These are phyloP conservation scores for Gossypium davidsonii DNA, from an alignment of 441 rosid genomes.

Conservation along the genomic window DNA sequence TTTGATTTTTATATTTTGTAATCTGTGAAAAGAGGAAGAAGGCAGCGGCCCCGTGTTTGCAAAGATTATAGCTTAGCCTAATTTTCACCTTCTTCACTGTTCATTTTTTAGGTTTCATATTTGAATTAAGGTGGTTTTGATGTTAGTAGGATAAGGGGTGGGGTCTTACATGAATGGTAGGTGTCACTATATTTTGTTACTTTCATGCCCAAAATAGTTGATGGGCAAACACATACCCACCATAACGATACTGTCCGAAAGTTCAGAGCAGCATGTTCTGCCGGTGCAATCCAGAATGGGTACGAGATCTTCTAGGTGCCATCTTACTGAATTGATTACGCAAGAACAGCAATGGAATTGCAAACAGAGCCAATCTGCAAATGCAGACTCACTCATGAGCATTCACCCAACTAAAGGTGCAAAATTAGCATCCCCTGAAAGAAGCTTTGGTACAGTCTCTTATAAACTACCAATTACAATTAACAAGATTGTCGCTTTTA, in stretches of 20 bases:
- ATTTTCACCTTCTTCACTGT: background rate
- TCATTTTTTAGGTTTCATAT: background rate
- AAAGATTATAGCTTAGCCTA: background rate
- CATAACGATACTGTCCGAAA: background rate
- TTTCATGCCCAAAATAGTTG: no score
- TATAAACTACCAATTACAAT: no score
- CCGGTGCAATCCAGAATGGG: background rate
- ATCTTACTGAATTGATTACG: no score
- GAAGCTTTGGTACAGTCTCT: no score
- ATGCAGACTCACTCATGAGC: no score
- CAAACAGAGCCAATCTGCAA: no score
- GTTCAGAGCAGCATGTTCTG: background rate
- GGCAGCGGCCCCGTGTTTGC: background rate
- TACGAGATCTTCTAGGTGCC: no score
- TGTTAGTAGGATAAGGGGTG: background rate
- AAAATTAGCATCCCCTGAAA: no score
- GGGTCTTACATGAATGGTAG: background rate
- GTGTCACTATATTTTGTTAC: no score
- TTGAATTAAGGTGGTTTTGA: background rate
- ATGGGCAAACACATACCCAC: background rate
- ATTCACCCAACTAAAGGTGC: no score
- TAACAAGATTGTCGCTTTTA: no score
- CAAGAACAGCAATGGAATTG: no score
- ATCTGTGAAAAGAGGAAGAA: background rate
- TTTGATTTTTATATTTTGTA: background rate